Evolutionary conservation across 2,329 filamentous ascomycete genomes (phyloP), one percentile per base, ranked within the genome.

Genomic region (Arthroderma uncinatum): DNA sequence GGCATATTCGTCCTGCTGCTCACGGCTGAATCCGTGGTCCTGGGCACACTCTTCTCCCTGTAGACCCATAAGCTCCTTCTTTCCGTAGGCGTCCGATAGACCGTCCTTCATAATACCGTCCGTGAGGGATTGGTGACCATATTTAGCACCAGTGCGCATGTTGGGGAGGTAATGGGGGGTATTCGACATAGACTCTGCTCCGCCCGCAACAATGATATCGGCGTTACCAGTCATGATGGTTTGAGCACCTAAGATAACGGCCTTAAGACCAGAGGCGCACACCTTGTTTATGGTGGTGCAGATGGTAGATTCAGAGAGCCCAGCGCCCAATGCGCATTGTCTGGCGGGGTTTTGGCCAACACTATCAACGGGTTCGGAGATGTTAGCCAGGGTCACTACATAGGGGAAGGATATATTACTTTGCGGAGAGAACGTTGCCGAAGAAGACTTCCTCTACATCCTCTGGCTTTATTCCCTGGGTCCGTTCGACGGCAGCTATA

Each of bases 251-350:
- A 98, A 81, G 64, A 95, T 89, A 70, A 98, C 86, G 65, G 93
- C 89, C 80, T 98, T 98, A 71, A 96, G 78, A 47, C 86, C 85
- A 8, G 91, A 96, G 62, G 93, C 93, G 81, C 93, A 98, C 71
- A 98, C 93, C 79, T 98, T 98, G 85, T 98, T 98, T 70, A 98
- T 83, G 55, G 91, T 95, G 48, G 93, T 98, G 76, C 86, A 87
- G 65, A 94, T 82, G 62, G 87, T 87, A 56, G 81, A 80, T 62
- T 94, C 80, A 56, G 83, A 77, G 63, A 98, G 87, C 61, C 93
- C 93, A 68, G 89, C 93, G 66, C 85, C 83, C 68, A 98, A 82
- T 66, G 91, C 89, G 74, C 88, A 94, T 78, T 98, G 93, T 68
- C 93, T 86, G 65, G 93, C 91, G 64, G 94, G 93, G 70, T 94